These are phyloP conservation scores for Mrakia blollopis DNA, from an alignment of 768 basidiomycete species.

Conservation along the genomic window DNA sequence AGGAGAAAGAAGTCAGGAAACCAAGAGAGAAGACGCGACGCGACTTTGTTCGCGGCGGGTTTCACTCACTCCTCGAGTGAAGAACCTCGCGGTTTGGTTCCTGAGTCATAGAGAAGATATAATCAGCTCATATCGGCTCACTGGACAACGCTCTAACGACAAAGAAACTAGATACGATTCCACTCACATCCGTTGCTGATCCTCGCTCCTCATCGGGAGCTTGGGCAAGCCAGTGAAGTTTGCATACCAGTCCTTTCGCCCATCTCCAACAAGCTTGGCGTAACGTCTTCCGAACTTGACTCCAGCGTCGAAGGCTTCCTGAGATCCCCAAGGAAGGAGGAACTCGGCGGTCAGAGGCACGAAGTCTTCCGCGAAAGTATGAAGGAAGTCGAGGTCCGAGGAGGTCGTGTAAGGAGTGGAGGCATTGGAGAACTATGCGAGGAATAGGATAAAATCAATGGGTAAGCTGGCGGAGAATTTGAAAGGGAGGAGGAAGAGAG, in stretches of 20 bases:
- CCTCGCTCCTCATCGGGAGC: neutral
- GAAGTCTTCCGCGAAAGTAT: constrained; percentile 32
- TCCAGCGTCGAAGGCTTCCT: constrained; percentile 19
- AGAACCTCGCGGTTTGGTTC: constrained; percentile 8
- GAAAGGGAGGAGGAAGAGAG: neutral
- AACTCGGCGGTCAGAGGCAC: constrained; percentile 30
- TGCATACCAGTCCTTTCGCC: neutral
- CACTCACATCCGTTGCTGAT: constrained; percentile 3
- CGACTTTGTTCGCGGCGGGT: neutral
- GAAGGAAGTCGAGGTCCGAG: constrained; percentile 33
- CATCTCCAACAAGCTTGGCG: neutral
- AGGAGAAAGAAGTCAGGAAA: neutral
- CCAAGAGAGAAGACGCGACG: neutral
- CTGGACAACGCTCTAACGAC: too few relatives aligned
- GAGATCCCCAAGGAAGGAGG: neutral
- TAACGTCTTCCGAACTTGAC: neutral
- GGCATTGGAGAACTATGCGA: neutral
- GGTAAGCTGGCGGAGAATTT: neutral
- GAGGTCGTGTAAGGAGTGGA: constrained; percentile 22
- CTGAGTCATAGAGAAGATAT: too few relatives aligned
- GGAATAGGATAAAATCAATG: neutral
- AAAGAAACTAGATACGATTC: too few relatives aligned
- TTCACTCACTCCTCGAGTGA: neutral
- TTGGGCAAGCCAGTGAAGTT: neutral
- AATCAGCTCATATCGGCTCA: neutral